Evolutionary conservation across 202 grass and related monocot genomes (phyloP), one percentile per base, ranked within the genome.

Genomic region (Eragrostis tef): DNA sequence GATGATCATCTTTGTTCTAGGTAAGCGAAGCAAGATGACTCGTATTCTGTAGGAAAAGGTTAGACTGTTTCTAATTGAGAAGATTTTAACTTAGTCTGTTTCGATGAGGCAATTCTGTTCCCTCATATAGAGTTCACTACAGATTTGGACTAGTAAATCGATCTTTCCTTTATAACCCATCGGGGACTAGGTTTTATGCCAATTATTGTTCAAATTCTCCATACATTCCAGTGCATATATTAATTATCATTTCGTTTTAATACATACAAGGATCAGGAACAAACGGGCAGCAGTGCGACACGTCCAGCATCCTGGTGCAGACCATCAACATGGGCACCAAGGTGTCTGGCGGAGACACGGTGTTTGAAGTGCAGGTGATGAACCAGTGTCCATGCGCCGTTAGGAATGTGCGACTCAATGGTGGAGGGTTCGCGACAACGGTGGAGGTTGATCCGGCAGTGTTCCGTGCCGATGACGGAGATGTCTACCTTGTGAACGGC

Each of bases 321-420:
- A 90, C 89, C 36, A 56, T 79, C 9, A 91, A 87, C 84, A 83
- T 79, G 12, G 83, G 86, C 29, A 36, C n/a, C 19, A 19, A 1
- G 57, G 41, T 19, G 11, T 20, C 27, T 43, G 80, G 36, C 14
- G 74, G 45, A 1, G 86, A 94, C 29, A 65, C 46, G 6, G 48
- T 89, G 42, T 91, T 94, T 16, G 79, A 93, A 79, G 91, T 90
- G n/a, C 25, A 66, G 83, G 88, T 93, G 71, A 90, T 71, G 79
- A 94, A 94, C 66, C 14, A 82, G 14, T 94, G 89, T 72, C 6
- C 71, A 0, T 94, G 89, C 89, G 25, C 70, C 11, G 52, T 94
- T 19, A 78, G 53, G 67, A 63, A 80, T 39, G 53, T 93, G 4
- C 86, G 72, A 3, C 34, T 93, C 50, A n/a, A 86, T 41, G 77